Percentiles rank a stretch among this genome's conserved stretches.
phyloP scores from a whole-genome alignment of 139 green algal species.

The Auxenochlorella pyrenoidosa region DNA sequence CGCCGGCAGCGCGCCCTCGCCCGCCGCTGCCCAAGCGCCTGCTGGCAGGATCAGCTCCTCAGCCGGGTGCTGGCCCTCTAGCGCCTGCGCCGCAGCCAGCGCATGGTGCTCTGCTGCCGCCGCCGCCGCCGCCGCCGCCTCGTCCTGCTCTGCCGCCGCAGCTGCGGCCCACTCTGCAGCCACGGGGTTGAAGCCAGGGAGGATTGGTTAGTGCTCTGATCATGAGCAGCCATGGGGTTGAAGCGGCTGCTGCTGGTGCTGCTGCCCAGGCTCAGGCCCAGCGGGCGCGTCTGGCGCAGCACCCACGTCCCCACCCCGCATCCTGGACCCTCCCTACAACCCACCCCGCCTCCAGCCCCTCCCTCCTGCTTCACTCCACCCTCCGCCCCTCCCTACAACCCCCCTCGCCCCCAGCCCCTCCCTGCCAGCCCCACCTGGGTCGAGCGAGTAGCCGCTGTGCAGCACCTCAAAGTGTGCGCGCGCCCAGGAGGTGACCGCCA shows the following conservation, averaged over 20 bases:
- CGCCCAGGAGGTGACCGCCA: constrained; percentile 65
- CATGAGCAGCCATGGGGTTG: no score
- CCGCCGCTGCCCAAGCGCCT: background rate
- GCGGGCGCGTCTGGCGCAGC: no score
- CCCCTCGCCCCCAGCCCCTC: no score
- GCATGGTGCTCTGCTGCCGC: background rate
- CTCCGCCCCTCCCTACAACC: no score
- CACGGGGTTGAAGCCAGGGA: no score
- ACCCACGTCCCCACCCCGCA: no score
- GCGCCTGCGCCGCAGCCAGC: background rate
- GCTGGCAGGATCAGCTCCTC: background rate
- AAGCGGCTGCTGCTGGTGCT: no score
- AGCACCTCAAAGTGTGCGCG: constrained; percentile 69
- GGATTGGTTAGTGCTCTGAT: no score
- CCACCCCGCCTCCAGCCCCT: no score
- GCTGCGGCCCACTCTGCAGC: constrained; percentile 7
- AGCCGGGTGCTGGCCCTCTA: background rate
- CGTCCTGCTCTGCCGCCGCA: background rate
- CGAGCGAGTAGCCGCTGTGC: constrained; percentile 36
- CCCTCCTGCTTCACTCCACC: no score
- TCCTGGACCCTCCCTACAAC: no score
- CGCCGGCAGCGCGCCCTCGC: background rate
- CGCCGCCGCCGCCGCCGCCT: background rate
- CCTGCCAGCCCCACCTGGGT: background rate
- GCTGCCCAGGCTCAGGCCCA: no score